Evolutionary conservation across 2,329 filamentous ascomycete genomes (phyloP).

Genomic region (Trichoderma afroharzianum): DNA sequence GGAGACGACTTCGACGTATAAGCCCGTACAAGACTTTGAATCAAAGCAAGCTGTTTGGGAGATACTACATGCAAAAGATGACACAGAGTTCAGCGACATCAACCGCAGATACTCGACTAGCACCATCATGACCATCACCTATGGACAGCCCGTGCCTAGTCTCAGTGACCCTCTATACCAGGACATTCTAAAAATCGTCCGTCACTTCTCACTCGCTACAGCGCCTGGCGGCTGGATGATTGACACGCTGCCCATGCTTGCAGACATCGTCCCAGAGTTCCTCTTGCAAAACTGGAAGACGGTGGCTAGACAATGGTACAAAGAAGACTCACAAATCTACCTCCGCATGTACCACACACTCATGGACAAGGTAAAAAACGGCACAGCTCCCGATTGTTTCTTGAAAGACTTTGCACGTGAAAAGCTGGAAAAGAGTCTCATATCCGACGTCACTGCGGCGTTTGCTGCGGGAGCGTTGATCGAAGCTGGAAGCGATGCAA

Average conservation of each 20-base stretch:
- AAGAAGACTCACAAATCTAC: slow-evolving; percentile 22
- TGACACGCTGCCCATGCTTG: slow-evolving; percentile 14
- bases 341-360: slow-evolving; percentile 19
- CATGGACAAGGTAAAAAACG: slow-evolving; percentile 15
- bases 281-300: slow-evolving; percentile 12
- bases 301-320: slow-evolving; percentile 17
- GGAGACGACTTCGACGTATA: slow-evolving; percentile 18
- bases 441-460: slow-evolving; percentile 19
- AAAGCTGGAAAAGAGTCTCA: slow-evolving; percentile 20
- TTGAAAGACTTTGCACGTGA: slow-evolving; percentile 21
- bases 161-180: slow-evolving; percentile 22
- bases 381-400: slow-evolving; percentile 21
- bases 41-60: slow-evolving; percentile 20
- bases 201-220: slow-evolving; percentile 17
- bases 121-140: slow-evolving; percentile 20
- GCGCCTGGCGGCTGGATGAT: slow-evolving; percentile 11
- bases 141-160: slow-evolving; percentile 8
- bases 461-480: slow-evolving; percentile 21
- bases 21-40: slow-evolving; percentile 23
- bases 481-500: slow-evolving; percentile 25
- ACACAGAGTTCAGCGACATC: slow-evolving; percentile 20
- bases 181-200: slow-evolving; percentile 21
- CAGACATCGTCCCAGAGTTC: slow-evolving; percentile 3
- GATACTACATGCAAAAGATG: slow-evolving; percentile 5
- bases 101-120: slow-evolving; percentile 22